Conservation (phyloP, 768 basidiomycete species). For the Crucibulum laeve region DNA sequence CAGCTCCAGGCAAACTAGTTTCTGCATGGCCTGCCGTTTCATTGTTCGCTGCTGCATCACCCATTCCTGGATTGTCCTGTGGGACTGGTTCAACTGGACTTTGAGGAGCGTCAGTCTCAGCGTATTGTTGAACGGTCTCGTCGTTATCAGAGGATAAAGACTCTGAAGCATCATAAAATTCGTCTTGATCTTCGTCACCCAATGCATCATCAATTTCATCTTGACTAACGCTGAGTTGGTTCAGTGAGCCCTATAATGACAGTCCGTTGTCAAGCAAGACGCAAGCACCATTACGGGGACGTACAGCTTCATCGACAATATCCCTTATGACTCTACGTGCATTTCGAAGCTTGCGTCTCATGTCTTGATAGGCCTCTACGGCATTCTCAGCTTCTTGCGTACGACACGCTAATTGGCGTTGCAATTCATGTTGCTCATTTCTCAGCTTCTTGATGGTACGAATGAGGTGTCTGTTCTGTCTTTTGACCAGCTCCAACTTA, state of each 20-base stretch:
- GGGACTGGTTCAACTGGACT: not conserved
- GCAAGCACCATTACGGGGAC: slow-evolving; percentile 12
- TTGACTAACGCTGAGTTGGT: not conserved
- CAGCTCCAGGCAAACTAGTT: too few species aligned
- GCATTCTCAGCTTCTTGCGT: slow-evolving; percentile 25
- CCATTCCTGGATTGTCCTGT: too few species aligned
- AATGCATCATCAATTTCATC: slow-evolving; percentile 20
- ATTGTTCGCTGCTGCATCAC: too few species aligned
- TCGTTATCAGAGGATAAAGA: slow-evolving; percentile 15
- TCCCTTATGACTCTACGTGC: slow-evolving; percentile 35
- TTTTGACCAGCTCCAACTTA: too few species aligned
- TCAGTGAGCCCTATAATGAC: not conserved
- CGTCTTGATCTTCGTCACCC: too few species aligned
- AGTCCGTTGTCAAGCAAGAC: not conserved
- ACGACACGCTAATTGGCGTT: slow-evolving; percentile 17
- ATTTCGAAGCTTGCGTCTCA: slow-evolving; percentile 27
- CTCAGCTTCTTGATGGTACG: slow-evolving; percentile 21
- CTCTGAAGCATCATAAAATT: slow-evolving; percentile 6
- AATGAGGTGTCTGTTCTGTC: slow-evolving; percentile 8
- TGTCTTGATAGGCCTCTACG: slow-evolving; percentile 26
- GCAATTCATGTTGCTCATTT: slow-evolving; percentile 28
- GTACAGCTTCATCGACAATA: slow-evolving; percentile 37
- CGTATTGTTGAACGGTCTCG: slow-evolving; percentile 14
- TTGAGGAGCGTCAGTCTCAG: not conserved
- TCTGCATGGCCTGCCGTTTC: too few species aligned